phyloP scores from a whole-genome alignment of 2,329 filamentous ascomycete genomes.

The Colletotrichum sp. region DNA sequence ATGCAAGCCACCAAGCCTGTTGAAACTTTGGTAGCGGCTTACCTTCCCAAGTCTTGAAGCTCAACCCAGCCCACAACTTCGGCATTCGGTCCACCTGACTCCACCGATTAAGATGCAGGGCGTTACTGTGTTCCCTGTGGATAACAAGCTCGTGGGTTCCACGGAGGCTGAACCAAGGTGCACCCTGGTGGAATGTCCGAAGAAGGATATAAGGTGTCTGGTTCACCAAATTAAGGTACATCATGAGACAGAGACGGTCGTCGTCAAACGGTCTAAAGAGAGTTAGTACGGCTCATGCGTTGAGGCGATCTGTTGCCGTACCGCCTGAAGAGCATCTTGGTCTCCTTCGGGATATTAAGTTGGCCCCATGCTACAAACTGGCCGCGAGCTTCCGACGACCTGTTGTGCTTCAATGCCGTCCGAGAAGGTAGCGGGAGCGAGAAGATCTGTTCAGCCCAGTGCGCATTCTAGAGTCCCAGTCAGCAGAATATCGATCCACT shows the following conservation, averaged over 20 bases:
- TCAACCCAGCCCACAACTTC: slow-evolving; percentile 60
- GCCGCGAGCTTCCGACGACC: slow-evolving; percentile 47
- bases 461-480: slow-evolving; percentile 44
- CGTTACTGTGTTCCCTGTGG: slow-evolving; percentile 47
- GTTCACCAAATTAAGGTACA: slow-evolving; percentile 51
- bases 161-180: slow-evolving; percentile 51
- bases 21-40: slow-evolving; percentile 18
- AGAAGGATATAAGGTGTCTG: slow-evolving; percentile 53
- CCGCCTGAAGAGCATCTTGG: slow-evolving; percentile 61
- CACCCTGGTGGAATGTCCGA: slow-evolving; percentile 43
- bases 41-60: slow-evolving; percentile 68
- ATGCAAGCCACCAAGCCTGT: background rate
- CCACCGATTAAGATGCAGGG: slow-evolving; percentile 59
- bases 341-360: slow-evolving; percentile 49
- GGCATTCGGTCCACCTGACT: slow-evolving; percentile 44
- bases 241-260: slow-evolving; percentile 58
- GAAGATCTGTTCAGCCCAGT: slow-evolving; percentile 69
- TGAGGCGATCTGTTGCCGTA: slow-evolving; percentile 32
- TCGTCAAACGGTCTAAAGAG: slow-evolving; percentile 31
- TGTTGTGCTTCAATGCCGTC: slow-evolving; percentile 50
- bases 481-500: background rate
- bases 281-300: background rate
- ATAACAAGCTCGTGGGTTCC: slow-evolving; percentile 62
- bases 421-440: slow-evolving; percentile 56
- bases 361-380: slow-evolving; percentile 49